Base-by-base conservation (phyloP, 306 rosid species). In the Medicago ruthenica region DNA sequence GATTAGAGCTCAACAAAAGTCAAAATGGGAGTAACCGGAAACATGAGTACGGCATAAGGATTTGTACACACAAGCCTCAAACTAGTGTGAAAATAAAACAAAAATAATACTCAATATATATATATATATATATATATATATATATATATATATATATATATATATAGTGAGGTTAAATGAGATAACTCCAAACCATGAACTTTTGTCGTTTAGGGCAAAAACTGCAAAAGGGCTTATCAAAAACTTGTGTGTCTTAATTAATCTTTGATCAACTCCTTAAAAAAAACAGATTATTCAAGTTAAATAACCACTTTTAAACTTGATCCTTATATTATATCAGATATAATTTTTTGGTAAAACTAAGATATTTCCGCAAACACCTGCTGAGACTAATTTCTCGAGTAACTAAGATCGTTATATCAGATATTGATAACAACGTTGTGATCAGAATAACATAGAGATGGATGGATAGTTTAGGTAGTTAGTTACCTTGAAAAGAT, bases 401-500 rank as follows among this genome's bases (percentile, higher is more conserved):
- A n/a, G n/a, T n/a, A n/a, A n/a, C n/a, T n/a, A n/a, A n/a, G n/a
- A n/a, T 9, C 24, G 5, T 54, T 9, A 8, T 18, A 54, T 58
- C 3, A 16, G 40, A 73, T 58, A 13, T 44, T 34, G 69, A 63
- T 24, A 9, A 58, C 17, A 47, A 12, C 37, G 34, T 39, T 40
- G 24, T 12, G n/a, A 66, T 67, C 7, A 48, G 39, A 1, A 71
- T 57, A 34, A 6, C 55, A 44, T 27, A 50, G 20, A 53, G 31
- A 27, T 27, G 3, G 3, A 24, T 24, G 31, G 31, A 3, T 34
- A n/a, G n/a, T n/a, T n/a, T n/a, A 39, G 10, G 15, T 20, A 31
- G 22, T 42, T 58, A 73, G 34, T 82, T 90, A 92, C 97, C 97
- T 41, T 48, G 97, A 92, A 88, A 92, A 92, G 71, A 92, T 88